Conservation (phyloP, 164 flowering plant species). For the Cinnamomum chago region DNA sequence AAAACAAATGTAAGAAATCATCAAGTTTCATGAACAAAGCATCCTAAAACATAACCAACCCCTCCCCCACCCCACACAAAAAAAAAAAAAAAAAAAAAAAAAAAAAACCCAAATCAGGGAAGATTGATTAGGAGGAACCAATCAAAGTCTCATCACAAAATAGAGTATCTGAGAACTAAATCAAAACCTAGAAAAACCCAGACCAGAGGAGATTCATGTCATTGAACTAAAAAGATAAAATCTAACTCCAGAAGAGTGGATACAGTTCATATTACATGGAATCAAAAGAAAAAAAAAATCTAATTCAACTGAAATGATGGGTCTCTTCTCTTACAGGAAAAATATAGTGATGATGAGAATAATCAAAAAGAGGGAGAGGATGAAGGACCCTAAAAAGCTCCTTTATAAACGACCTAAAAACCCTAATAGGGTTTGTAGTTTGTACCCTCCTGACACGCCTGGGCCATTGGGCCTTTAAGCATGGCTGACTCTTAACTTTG, state of each 20-base stretch:
- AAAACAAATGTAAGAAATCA: no score
- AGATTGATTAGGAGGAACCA: neutral
- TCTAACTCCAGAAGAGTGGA: neutral
- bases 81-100: no score
- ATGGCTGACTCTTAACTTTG: no score
- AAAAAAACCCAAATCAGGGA: neutral
- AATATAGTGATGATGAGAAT: neutral
- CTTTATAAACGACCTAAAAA: neutral
- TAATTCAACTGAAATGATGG: neutral
- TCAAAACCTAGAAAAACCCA: neutral
- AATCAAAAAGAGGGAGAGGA: neutral
- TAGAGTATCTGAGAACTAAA: neutral
- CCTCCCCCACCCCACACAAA: no score
- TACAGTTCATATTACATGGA: neutral
- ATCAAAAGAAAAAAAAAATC: no score
- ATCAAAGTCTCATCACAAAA: neutral
- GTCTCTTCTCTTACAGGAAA: neutral
- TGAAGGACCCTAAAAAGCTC: neutral
- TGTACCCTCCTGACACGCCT: no score
- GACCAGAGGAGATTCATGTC: neutral
- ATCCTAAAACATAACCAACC: no score
- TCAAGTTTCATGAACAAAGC: no score
- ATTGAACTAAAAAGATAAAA: no score
- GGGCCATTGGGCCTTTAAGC: no score
- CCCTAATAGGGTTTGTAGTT: neutral